phyloP scores from a whole-genome alignment of 257 asterid genomes.

The Nicotiana noctiflora region DNA sequence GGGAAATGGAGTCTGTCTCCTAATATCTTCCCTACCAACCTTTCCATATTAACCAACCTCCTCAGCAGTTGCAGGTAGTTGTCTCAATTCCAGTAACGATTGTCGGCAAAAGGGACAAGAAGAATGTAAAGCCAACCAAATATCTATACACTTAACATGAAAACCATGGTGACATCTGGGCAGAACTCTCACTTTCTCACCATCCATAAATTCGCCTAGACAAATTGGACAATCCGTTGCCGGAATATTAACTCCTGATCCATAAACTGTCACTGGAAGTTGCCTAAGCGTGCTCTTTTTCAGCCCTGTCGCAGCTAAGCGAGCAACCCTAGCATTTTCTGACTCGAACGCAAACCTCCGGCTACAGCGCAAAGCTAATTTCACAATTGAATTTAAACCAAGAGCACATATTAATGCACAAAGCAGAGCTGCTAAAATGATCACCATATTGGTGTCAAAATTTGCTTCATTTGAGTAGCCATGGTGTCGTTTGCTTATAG shows the following conservation, averaged over 20 bases:
- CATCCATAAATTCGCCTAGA: constrained; percentile 60
- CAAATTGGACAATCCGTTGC: constrained; percentile 76
- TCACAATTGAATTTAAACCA: constrained; percentile 52
- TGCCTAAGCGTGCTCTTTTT: constrained; percentile 41
- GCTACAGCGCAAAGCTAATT: constrained; percentile 49
- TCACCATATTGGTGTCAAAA: constrained; percentile 69
- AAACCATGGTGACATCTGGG: constrained; percentile 68
- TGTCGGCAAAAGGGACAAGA: constrained; percentile 81
- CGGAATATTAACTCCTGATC: constrained; percentile 29
- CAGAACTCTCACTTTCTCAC: constrained; percentile 64
- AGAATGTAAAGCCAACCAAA: constrained; percentile 65
- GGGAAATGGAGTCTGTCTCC: no score
- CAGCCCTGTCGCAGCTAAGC: constrained; percentile 41
- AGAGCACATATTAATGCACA: constrained; percentile 69
- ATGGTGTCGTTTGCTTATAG: constrained; percentile 18
- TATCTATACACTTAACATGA: constrained; percentile 65
- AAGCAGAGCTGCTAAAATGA: constrained; percentile 60
- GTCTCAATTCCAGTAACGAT: constrained; percentile 31
- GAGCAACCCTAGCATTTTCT: constrained; percentile 17
- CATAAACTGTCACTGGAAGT: constrained; percentile 58
- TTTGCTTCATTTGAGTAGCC: constrained; percentile 25
- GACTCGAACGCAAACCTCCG: constrained; percentile 27
- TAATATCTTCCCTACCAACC: no score
- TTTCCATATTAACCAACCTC: no score
- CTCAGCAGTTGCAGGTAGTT: no score